These are phyloP conservation scores for Colletotrichum chrysophilum DNA, from an alignment of 2,329 filamentous ascomycete genomes.

Conservation along the genomic window DNA sequence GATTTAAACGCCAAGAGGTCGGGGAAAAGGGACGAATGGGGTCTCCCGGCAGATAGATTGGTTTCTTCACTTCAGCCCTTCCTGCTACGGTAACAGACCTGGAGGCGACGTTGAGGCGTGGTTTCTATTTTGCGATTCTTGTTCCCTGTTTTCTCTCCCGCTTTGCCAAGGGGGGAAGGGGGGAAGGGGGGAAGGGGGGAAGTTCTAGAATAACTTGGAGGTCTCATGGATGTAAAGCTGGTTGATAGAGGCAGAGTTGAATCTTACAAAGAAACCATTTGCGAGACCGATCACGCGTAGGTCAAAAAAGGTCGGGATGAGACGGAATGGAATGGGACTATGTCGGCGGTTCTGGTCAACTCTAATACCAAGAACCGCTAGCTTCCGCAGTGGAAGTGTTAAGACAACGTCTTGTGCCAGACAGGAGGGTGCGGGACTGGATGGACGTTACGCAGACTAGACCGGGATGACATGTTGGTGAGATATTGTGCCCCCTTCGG, in stretches of 20 bases:
- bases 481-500: background rate
- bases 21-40: background rate
- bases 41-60: background rate
- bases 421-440: background rate
- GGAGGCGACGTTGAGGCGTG: background rate
- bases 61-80: background rate
- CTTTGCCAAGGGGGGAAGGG: background rate
- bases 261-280: background rate
- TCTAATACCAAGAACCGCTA: background rate
- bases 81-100: background rate
- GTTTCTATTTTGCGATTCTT: background rate
- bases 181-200: background rate
- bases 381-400: background rate
- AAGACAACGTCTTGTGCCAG: background rate
- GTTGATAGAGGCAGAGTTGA: background rate
- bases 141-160: background rate
- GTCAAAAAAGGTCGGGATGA: background rate
- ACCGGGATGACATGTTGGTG: background rate
- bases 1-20: constrained; percentile 1
- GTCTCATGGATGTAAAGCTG: background rate
- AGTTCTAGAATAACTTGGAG: background rate
- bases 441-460: background rate
- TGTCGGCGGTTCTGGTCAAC: background rate
- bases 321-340: background rate
- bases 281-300: background rate